These are phyloP conservation scores for Corylus americana DNA, from an alignment of 306 rosid species.

Conservation along the genomic window DNA sequence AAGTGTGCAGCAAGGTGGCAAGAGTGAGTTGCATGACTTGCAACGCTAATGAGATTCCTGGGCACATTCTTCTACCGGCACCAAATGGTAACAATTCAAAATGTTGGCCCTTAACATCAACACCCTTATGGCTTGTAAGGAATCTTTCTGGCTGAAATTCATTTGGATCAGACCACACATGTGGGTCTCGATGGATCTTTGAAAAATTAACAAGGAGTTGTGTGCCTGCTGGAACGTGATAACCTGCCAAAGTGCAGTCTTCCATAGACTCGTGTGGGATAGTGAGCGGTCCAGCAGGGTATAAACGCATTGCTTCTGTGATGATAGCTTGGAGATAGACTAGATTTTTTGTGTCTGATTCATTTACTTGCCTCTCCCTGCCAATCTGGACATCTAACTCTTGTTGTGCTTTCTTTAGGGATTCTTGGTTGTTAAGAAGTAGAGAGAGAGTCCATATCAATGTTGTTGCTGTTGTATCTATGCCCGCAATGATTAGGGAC, in stretches of 20 bases:
- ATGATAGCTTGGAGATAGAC: slow-evolving; percentile 47
- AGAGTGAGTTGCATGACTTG: slow-evolving; percentile 9
- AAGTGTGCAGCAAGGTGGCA: slow-evolving; percentile 36
- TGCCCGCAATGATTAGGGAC: slow-evolving; percentile 20
- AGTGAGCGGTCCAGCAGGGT: slow-evolving; percentile 44
- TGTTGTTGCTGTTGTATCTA: slow-evolving; percentile 33
- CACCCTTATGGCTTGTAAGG: slow-evolving; percentile 21
- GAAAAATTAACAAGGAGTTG: slow-evolving; percentile 41
- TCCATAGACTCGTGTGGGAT: slow-evolving; percentile 33
- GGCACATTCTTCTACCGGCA: slow-evolving; percentile 46
- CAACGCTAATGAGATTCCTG: slow-evolving; percentile 24
- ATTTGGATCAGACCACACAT: slow-evolving; percentile 17
- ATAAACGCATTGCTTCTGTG: slow-evolving; percentile 55
- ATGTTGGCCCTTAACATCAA: slow-evolving; percentile 29
- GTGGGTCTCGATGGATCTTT: slow-evolving; percentile 46
- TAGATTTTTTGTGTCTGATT: slow-evolving; percentile 39
- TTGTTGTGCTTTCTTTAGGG: slow-evolving; percentile 17
- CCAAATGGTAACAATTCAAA: slow-evolving; percentile 43
- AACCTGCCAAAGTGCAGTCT: slow-evolving; percentile 54
- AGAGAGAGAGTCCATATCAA: slow-evolving; percentile 36
- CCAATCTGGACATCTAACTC: slow-evolving; percentile 36
- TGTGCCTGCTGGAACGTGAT: slow-evolving; percentile 37
- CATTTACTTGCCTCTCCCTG: slow-evolving; percentile 15
- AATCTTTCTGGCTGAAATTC: slow-evolving; percentile 46
- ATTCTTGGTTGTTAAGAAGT: slow-evolving; percentile 31